Conservation (phyloP, 345 rosid genomes). For the Erysimum cheiranthoides region DNA sequence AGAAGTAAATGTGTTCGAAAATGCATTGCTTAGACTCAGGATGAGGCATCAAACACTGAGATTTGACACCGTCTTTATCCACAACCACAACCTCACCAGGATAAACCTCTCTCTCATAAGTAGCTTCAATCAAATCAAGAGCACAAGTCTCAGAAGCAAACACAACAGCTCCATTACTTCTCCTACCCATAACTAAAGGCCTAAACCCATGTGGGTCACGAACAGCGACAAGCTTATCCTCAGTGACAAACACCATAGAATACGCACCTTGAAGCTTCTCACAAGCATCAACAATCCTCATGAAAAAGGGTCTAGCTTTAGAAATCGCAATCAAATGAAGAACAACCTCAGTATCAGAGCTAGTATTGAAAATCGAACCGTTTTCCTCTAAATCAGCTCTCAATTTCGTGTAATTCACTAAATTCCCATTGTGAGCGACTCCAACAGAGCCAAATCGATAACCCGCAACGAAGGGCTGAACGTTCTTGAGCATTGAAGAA, state of each 20-base stretch:
- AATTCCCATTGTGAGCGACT: slow-evolving; percentile 86
- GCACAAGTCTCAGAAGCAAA: slow-evolving; percentile 98
- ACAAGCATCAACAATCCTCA: slow-evolving; percentile 84
- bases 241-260: slow-evolving; percentile 82
- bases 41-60: slow-evolving; percentile 76
- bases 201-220: slow-evolving; percentile 87
- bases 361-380: slow-evolving; percentile 84
- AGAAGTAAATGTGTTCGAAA: slow-evolving; percentile 90
- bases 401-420: slow-evolving; percentile 66
- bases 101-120: slow-evolving; percentile 86
- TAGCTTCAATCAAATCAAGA: slow-evolving; percentile 94
- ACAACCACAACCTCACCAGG: slow-evolving; percentile 94
- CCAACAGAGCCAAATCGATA: slow-evolving; percentile 80
- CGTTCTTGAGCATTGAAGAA: slow-evolving; percentile 82
- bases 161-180: slow-evolving; percentile 83
- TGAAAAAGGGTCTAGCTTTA: slow-evolving; percentile 78
- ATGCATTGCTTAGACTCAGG: slow-evolving; percentile 92
- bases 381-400: slow-evolving; percentile 72
- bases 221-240: slow-evolving; percentile 88
- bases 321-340: slow-evolving; percentile 86
- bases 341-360: slow-evolving; percentile 91
- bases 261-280: slow-evolving; percentile 85
- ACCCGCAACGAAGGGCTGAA: slow-evolving; percentile 89
- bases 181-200: slow-evolving; percentile 89
- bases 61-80: slow-evolving; percentile 83